Percentiles rank a stretch among this genome's conserved stretches.
phyloP scores from a whole-genome alignment of 495 filamentous ascomycete genomes.

The Tuber brumale region DNA sequence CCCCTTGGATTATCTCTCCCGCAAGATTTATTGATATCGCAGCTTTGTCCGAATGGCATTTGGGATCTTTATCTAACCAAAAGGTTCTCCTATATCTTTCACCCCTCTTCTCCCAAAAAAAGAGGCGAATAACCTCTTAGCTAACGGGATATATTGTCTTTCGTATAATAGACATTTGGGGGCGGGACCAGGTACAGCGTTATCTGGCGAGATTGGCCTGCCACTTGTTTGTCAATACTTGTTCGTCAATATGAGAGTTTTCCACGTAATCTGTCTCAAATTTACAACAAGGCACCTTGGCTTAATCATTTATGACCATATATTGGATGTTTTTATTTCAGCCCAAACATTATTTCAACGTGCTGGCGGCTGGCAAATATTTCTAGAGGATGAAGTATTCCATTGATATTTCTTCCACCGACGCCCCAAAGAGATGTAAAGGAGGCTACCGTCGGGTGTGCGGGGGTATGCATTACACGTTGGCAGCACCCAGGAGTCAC shows the following conservation, averaged over 20 bases:
- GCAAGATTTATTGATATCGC: background rate
- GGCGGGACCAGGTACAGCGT: background rate
- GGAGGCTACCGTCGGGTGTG: no score
- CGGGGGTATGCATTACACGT: no score
- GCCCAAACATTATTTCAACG: no score
- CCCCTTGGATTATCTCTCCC: background rate
- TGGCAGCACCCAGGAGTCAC: no score
- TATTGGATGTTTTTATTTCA: no score
- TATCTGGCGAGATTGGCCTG: background rate
- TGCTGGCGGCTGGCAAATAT: no score
- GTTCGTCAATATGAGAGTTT: background rate
- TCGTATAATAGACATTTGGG: background rate
- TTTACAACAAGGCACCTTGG: background rate
- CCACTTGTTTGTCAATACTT: background rate
- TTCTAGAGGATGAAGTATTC: no score
- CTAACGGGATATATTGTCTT: background rate
- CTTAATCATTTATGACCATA: background rate
- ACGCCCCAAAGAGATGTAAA: no score
- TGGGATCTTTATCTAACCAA: background rate
- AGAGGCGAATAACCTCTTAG: background rate
- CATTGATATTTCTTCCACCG: no score
- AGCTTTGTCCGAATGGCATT: background rate
- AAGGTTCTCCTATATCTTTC: background rate
- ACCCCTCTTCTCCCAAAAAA: background rate
- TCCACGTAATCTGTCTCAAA: background rate